Evolutionary conservation across 352 stramenopile species (phyloP).

Genomic region (Phytophthora ramorum): DNA sequence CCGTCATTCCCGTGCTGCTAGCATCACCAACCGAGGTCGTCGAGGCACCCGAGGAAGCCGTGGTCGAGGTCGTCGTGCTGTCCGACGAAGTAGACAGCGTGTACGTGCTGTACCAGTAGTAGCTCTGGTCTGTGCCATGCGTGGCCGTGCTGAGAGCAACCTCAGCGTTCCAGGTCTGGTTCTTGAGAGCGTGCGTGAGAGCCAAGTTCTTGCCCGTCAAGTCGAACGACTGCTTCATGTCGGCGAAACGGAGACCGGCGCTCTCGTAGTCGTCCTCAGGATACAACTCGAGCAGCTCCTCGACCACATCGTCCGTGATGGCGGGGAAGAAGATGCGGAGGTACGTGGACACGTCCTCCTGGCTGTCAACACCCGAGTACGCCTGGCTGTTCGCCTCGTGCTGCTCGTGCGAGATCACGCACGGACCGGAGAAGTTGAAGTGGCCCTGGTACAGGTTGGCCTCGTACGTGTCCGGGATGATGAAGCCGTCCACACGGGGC

Average conservation of each 20-base stretch:
- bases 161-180: constrained; percentile 33
- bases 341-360: constrained; percentile 23
- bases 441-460: constrained; percentile 31
- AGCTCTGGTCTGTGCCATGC: constrained; percentile 26
- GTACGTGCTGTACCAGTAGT: constrained; percentile 36
- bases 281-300: constrained; percentile 27
- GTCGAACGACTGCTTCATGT: constrained; percentile 36
- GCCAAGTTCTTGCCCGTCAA: constrained; percentile 26
- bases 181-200: constrained; percentile 23
- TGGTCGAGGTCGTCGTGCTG: constrained; percentile 3
- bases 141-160: constrained; percentile 14
- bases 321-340: constrained; percentile 27
- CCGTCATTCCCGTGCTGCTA: constrained; percentile 9
- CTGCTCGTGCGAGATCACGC: no score
- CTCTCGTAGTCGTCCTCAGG: constrained; percentile 30
- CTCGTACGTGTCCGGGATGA: constrained; percentile 35
- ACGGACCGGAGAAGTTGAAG: constrained; percentile 33
- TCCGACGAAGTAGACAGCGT: constrained; percentile 19
- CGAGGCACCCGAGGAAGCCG: constrained; percentile 12
- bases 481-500: constrained; percentile 35
- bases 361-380: constrained; percentile 18
- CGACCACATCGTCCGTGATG: constrained; percentile 22
- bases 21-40: constrained; percentile 10
- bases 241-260: constrained; percentile 24
- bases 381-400: constrained; percentile 24